Conservation (phyloP, 2,329 filamentous ascomycete species). For the Stachybotrys chlorohalonatus region DNA sequence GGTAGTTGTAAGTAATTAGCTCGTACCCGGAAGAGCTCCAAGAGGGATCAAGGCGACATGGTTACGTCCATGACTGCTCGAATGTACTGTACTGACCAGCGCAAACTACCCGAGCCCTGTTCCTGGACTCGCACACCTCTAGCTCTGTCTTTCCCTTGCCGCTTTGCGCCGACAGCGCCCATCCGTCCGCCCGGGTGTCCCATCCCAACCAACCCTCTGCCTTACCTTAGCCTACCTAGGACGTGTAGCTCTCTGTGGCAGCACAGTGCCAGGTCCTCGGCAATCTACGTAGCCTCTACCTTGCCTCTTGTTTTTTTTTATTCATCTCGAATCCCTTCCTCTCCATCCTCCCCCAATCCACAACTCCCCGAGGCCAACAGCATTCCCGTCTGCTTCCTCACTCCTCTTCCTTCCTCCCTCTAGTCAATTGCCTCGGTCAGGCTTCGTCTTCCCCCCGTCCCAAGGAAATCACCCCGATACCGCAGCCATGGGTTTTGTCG, state of each 20-base stretch:
- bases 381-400: background rate
- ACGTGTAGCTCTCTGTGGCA: background rate
- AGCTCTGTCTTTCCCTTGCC: background rate
- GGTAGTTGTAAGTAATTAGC: no score
- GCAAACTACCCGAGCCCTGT: background rate
- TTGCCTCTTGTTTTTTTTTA: background rate
- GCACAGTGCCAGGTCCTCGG: background rate
- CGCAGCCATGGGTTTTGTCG: slow-evolving; percentile 75
- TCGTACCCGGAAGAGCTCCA: no score
- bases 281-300: background rate
- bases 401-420: background rate
- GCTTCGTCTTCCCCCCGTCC: slow-evolving; percentile 9
- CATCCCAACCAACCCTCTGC: background rate
- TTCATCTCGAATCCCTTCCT: background rate
- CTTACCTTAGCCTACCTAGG: no score
- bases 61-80: no score
- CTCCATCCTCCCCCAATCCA: background rate
- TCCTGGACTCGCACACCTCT: background rate
- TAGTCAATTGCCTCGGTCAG: slow-evolving; percentile 2
- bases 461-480: slow-evolving; percentile 6
- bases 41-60: no score
- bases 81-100: background rate
- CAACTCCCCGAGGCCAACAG: background rate
- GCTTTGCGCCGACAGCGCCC: background rate
- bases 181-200: background rate